These are phyloP conservation scores for Prosopis cineraria DNA, from an alignment of 306 rosid species.

Conservation along the genomic window DNA sequence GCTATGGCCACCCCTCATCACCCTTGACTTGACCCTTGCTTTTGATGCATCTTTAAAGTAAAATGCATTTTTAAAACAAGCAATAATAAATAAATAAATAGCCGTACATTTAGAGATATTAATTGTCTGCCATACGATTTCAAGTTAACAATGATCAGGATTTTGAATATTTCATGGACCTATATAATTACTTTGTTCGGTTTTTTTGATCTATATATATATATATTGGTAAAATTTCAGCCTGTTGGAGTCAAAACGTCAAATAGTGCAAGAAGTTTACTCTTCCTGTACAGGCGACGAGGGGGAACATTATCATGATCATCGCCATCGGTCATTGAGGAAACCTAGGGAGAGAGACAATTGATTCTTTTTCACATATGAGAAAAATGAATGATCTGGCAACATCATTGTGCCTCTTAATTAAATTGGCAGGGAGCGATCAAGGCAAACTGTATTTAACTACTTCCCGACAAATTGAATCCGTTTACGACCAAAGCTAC, in stretches of 20 bases:
- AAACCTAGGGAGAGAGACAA: constrained; percentile 14
- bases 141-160: neutral
- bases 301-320: constrained; percentile 25
- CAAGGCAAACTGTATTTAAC: constrained; percentile 18
- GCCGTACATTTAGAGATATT: neutral
- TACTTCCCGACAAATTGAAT: constrained; percentile 48
- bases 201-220: constrained; percentile 35
- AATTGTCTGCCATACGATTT: neutral
- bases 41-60: too few species aligned
- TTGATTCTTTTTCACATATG: neutral
- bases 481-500: constrained; percentile 31
- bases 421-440: constrained; percentile 17
- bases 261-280: constrained; percentile 17
- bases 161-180: constrained; percentile 8
- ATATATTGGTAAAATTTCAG: constrained; percentile 16
- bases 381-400: neutral
- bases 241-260: constrained; percentile 35
- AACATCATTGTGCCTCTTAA: constrained; percentile 39
- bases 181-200: constrained; percentile 23
- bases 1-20: too few species aligned
- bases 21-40: too few species aligned
- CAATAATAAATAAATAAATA: too few species aligned
- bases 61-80: neutral
- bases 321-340: constrained; percentile 34
- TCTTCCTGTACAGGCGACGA: neutral